Evolutionary conservation across 805 yeast species (phyloP).

Genomic region (Kuraishia floccosa): DNA sequence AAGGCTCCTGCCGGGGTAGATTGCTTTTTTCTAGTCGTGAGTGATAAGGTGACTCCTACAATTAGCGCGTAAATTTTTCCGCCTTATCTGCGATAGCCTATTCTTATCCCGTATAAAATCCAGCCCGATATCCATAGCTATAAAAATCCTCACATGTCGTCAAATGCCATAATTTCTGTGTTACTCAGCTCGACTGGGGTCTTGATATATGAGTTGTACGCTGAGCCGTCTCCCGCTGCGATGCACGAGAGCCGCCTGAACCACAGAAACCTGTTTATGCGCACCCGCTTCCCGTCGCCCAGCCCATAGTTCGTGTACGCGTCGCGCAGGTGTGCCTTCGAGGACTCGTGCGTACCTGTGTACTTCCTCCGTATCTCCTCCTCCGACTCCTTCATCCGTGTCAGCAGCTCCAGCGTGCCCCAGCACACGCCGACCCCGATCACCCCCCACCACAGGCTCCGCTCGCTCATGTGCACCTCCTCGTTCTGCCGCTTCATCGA

Average conservation of each 20-base stretch:
- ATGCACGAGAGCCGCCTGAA: slow-evolving; percentile 23
- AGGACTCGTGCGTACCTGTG: slow-evolving; percentile 20
- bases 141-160: too few relatives aligned
- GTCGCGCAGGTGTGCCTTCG: slow-evolving; percentile 24
- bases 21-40: too few relatives aligned
- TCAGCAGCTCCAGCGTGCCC: slow-evolving; percentile 17
- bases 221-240: too few relatives aligned
- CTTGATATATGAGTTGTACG: too few relatives aligned
- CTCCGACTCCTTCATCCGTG: slow-evolving; percentile 19
- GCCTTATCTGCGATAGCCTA: too few relatives aligned
- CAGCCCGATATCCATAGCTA: too few relatives aligned
- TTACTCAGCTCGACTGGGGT: too few relatives aligned
- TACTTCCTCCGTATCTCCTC: slow-evolving; percentile 24
- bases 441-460: slow-evolving; percentile 13
- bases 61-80: too few relatives aligned
- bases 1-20: too few relatives aligned
- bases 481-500: slow-evolving; percentile 12
- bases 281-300: slow-evolving; percentile 34
- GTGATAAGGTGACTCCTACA: too few relatives aligned
- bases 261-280: slow-evolving; percentile 49
- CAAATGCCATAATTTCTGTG: too few relatives aligned
- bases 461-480: slow-evolving; percentile 15
- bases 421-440: slow-evolving; percentile 15
- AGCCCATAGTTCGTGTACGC: slow-evolving; percentile 41
- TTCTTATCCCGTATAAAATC: too few relatives aligned